Base-by-base conservation (phyloP, 495 filamentous ascomycete genomes). In the Aspergillus indologenus region DNA sequence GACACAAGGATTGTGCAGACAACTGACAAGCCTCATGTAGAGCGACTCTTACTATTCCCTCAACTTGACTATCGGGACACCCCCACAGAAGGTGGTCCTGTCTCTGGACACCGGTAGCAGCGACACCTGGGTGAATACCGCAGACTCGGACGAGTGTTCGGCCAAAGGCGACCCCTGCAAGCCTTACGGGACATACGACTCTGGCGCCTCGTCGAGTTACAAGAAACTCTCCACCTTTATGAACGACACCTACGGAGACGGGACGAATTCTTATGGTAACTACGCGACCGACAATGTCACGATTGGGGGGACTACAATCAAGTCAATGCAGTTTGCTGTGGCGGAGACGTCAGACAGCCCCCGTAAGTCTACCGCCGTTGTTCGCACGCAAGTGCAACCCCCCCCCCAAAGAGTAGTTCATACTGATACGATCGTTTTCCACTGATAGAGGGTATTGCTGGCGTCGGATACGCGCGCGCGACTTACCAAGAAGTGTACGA, bases 161-260 rank as follows among this genome's bases (percentile, higher is more conserved):
- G 29, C 42, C 22, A 23, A 56, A 22, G 60, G 64, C 0, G 62
- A 76, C 14, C 81, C 79, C 9, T 90, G 88, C 65, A 60, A 67
- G 6, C 66, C 66, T 11, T 56, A 43, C 68, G 70, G 70, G 1
- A 77, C 79, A 12, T 91, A 88, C 66, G 63, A 79, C 31, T 76
- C 83, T 8, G 83, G 84, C 62, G 61, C 68, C 0, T 96, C 91
- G 1, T 86, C 84, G 4, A 86, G 90, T 3, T 91, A 86, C 70
- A 67, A 81, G 47, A 83, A 83, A 59, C 65, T 92, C 45, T 81
- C 81, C 53, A 81, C 75, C 60, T 77, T 81, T 42, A 95, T 96
- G 75, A 83, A 89, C 64, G 92, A 92, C 47, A 83, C 83, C 15
- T 96, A 96, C 65, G 85, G 88, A 45, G 89, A 92, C 69, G 85